Base-by-base conservation (phyloP, 2,329 filamentous ascomycete genomes). In the Phyllosticta ampelicida region DNA sequence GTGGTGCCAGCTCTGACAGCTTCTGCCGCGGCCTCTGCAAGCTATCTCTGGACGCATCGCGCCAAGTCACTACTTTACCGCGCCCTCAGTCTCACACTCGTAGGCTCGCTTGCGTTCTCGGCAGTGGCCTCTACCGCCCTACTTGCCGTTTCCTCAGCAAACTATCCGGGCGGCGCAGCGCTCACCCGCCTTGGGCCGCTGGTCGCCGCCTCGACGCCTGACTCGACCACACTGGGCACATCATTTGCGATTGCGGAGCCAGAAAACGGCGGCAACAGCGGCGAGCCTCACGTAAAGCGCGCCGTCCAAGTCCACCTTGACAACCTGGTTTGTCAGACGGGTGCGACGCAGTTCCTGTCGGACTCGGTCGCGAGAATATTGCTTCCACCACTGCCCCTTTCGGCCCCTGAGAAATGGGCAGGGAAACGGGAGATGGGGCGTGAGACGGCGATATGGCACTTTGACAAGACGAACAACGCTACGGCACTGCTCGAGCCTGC, bases 121-220 rank as follows among this genome's bases (percentile, higher is more conserved):
- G 81, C 88, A 60, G 73, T 76, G 5, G 75, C 81, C 36, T 89
- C 86, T 59, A 77, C 78, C 2, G 79, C 74, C 29, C 83, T 95
- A 73, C 83, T 96, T 1, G 79, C 86, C 26, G 75, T 95, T 60
- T 96, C 90, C 0, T 86, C 88, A 13, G 83, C 95, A 59, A 99
- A 96, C 74, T 99, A 99, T 68, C 94, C 94, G 1, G 94, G 94
- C 53, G 94, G 89, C 20, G 82, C 88, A 60, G 94, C 91, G 1
- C 77, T 97, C 9, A 65, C 67, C 21, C 63, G 67, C 10, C 70
- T 80, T 1, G 75, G 78, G 60, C 60, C 63, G 21, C 49, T 65
- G 9, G 62, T 66, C 11, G 19, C 61, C 0, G 61, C 70, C 54
- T 55, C 61, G 60, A 60, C 66, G 11, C 59, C 52, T n/a, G n/a